Percentiles rank a stretch among this genome's conserved stretches.
These are phyloP conservation scores for Termitomyces sp. DNA, from an alignment of 1,284 basidiomycete species.

Conservation along the genomic window DNA sequence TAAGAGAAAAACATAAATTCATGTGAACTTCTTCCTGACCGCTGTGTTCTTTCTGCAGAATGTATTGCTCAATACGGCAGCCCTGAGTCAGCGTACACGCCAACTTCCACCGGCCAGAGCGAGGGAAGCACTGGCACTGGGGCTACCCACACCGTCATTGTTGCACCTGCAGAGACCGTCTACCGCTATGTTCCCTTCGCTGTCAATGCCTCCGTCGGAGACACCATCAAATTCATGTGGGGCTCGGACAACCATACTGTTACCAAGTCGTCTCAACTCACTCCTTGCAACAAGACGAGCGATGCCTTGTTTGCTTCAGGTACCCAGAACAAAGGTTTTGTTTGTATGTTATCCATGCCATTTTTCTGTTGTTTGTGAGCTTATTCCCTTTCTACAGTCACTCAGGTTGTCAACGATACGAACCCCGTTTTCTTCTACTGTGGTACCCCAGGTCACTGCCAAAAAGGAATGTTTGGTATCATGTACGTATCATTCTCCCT, in stretches of 20 bases:
- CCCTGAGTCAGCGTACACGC: constrained; percentile 35
- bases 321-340: constrained; percentile 54
- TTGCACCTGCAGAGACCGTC: constrained; percentile 70
- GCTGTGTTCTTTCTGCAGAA: constrained; percentile 35
- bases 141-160: constrained; percentile 66
- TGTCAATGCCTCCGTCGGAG: constrained; percentile 67
- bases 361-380: neutral
- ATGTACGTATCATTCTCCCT: constrained; percentile 30
- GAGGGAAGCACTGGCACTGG: constrained; percentile 39
- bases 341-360: constrained; percentile 35
- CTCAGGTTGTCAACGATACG: constrained; percentile 67
- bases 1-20: constrained; percentile 29
- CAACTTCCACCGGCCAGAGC: constrained; percentile 33
- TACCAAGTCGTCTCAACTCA: constrained; percentile 62
- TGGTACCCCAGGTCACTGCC: constrained; percentile 58
- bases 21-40: neutral
- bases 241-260: constrained; percentile 71
- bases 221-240: constrained; percentile 73
- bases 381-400: constrained; percentile 34
- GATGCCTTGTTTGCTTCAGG: constrained; percentile 62
- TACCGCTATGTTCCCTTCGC: constrained; percentile 71
- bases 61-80: constrained; percentile 56
- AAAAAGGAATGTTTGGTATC: constrained; percentile 80
- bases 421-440: constrained; percentile 71
- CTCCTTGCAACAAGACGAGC: constrained; percentile 64